A percentile compares a stretch with the other conserved stretches of the same genome.
phyloP scores from a whole-genome alignment of 2,329 filamentous ascomycete genomes.

The Escovopsis sp. region DNA sequence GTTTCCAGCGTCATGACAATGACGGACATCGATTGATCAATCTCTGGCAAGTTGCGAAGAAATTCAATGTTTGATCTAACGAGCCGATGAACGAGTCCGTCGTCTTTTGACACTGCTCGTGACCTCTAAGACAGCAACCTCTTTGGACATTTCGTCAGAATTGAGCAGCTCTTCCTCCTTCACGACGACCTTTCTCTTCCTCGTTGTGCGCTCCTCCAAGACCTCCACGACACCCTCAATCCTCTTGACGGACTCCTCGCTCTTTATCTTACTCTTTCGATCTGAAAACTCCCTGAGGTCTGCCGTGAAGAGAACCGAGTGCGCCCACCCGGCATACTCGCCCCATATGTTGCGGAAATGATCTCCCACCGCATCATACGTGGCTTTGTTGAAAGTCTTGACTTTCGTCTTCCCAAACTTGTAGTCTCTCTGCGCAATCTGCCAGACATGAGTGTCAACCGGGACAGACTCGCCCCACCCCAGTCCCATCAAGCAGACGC shows the following conservation, averaged over 20 bases:
- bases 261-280: slow-evolving; percentile 16
- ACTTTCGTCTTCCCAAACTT: slow-evolving; percentile 75
- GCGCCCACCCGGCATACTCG: slow-evolving; percentile 88
- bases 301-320: slow-evolving; percentile 91
- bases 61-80: too few species aligned
- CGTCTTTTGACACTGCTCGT: slow-evolving; percentile 15
- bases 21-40: too few species aligned
- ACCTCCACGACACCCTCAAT: slow-evolving; percentile 5
- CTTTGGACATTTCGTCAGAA: slow-evolving; percentile 11
- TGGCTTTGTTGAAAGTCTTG: slow-evolving; percentile 74
- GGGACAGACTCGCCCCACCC: slow-evolving; percentile 94
- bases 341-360: slow-evolving; percentile 88
- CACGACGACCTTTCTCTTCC: slow-evolving; percentile 11
- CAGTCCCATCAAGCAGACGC: slow-evolving; percentile 88
- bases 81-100: slow-evolving; percentile 11
- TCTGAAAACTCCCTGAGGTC: slow-evolving; percentile 78
- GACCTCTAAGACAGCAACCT: slow-evolving; percentile 8
- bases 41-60: too few species aligned
- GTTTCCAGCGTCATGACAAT: too few species aligned
- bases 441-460: slow-evolving; percentile 96
- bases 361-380: slow-evolving; percentile 80
- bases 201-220: slow-evolving; percentile 2
- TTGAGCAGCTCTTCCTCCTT: slow-evolving; percentile 7
- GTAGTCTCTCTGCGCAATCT: slow-evolving; percentile 94
- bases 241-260: slow-evolving; percentile 4